Evolutionary conservation across 306 rosid species (phyloP), one percentile per base, ranked within the genome.

Genomic region (Cicer cuneatum): DNA sequence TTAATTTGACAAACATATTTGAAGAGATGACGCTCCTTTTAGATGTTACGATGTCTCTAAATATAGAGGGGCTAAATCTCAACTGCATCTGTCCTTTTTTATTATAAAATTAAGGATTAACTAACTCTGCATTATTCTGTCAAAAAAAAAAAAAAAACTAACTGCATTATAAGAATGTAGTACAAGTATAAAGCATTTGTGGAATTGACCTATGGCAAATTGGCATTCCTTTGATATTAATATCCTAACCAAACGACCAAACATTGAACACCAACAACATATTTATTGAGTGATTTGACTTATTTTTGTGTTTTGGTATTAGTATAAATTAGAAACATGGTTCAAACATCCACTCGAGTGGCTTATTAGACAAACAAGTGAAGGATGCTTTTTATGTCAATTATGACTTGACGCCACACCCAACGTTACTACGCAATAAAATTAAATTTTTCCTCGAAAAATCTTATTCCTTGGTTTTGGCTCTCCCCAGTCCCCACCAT

Each of bases 331-430:
- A n/a, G 49, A 64, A 15, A 18, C 15, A 38, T 29, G 56, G 61
- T 85, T 80, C 89, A 85, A 85, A 85, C 49, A 40, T 47, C 48
- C 79, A 85, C 85, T 88, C 53, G 13, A 85, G 86, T 56, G 83
- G 46, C n/a, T 78, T 73, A 54, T 39, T 13, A 60, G 80, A 79
- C 88, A 76, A 24, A 76, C n/a, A 40, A 82, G 82, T 81, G 69
- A 78, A 78, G 73, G 87, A 78, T 84, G 81, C 83, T 85, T 77
- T 69, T 80, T 63, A 39, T 74, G 40, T 82, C 76, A 74, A 45
- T 45, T 76, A 39, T 76, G 84, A 85, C 78, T 81, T 80, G 86
- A 85, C 74, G 82, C 79, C 84, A 79, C 83, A 79, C 72, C 86
- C 83, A 72, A 80, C 76, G 73, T 45, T 75, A 8, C 18, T 43